phyloP scores from a whole-genome alignment of 169 alveolate species.

The Plasmodium knowlesi region DNA sequence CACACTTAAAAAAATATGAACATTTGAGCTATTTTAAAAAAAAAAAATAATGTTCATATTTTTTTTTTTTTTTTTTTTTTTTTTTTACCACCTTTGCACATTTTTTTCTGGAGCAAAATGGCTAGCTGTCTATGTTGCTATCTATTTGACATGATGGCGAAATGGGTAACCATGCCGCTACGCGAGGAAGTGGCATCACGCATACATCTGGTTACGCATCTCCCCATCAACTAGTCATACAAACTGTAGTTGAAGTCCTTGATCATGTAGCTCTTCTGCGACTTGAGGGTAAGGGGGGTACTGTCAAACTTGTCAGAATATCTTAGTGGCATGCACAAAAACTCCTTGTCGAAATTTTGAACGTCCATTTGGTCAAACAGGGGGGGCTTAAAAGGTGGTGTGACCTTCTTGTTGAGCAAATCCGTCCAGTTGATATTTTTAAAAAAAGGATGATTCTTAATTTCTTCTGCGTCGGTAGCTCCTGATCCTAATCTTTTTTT shows the following conservation, averaged over 20 bases:
- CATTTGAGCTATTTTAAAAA: slow-evolving; percentile 5
- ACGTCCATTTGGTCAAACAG: slow-evolving; percentile 79
- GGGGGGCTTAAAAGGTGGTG: slow-evolving; percentile 86
- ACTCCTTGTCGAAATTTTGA: slow-evolving; percentile 76
- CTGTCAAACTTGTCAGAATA: slow-evolving; percentile 44
- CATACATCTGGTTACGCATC: background rate
- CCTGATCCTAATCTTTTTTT: slow-evolving; percentile 86
- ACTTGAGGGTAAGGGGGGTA: background rate
- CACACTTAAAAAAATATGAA: slow-evolving; percentile 1
- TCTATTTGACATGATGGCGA: background rate
- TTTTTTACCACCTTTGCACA: background rate
- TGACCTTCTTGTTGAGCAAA: slow-evolving; percentile 72
- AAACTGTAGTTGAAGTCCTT: slow-evolving; percentile 49
- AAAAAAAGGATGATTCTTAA: slow-evolving; percentile 88
- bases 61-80: background rate
- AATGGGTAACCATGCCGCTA: background rate
- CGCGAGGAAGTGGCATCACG: background rate
- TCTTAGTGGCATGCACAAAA: slow-evolving; percentile 38
- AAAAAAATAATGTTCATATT: background rate
- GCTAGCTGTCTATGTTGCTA: background rate
- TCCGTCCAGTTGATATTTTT: slow-evolving; percentile 86
- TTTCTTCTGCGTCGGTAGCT: slow-evolving; percentile 80
- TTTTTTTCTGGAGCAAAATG: background rate
- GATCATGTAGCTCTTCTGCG: background rate
- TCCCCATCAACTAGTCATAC: background rate